Base-by-base conservation (phyloP, 2,329 filamentous ascomycete genomes). In the Drechslera avenae region DNA sequence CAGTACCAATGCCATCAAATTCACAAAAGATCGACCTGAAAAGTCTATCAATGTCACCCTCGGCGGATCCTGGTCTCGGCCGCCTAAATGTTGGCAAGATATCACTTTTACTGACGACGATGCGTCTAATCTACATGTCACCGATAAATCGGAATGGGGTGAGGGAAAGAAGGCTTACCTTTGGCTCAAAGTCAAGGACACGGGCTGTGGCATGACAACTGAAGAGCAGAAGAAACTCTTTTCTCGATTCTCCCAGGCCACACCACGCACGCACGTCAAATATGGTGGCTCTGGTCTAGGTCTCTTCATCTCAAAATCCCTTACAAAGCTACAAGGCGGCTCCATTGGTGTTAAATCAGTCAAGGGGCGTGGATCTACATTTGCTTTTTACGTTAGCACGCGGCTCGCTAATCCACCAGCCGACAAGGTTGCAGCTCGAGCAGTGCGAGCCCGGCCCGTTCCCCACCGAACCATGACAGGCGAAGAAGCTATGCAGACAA, bases 241-340 rank as follows among this genome's bases (percentile, higher is more conserved):
- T 33, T 62, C 60, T 5, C 56, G 67, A 7, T 71, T 71, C 18
- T 60, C 60, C 0, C 69, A 72, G 39, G 65, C 69, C 3, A 64
- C 62, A 6, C 66, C 64, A 13, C 60, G 64, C 33, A 72, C 69
- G 0, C 68, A 72, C 16, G 54, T 70, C 8, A 68, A 70, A 12
- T 78, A 78, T 33, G 75, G 75, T 4, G 75, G 75, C 9, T 74
- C 71, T 4, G 75, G 75, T 0, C 59, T 77, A 0, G 76, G 76
- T 0, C 64, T 78, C 0, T 76, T 76, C 50, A 77, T 78, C n/a
- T 75, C 72, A 13, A 67, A 75, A 16, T 62, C 62, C 1, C 61
- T 69, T 5, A 54, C 58, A 6, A 58, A 56, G 35, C 47, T 72
- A 6, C 67, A 70, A 44, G 75, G 75, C 3, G 76, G 76, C 6